A percentile compares a stretch with the other conserved stretches of the same genome.
phyloP scores from a whole-genome alignment of 495 filamentous ascomycete genomes.

The Penicillium paradoxum region DNA sequence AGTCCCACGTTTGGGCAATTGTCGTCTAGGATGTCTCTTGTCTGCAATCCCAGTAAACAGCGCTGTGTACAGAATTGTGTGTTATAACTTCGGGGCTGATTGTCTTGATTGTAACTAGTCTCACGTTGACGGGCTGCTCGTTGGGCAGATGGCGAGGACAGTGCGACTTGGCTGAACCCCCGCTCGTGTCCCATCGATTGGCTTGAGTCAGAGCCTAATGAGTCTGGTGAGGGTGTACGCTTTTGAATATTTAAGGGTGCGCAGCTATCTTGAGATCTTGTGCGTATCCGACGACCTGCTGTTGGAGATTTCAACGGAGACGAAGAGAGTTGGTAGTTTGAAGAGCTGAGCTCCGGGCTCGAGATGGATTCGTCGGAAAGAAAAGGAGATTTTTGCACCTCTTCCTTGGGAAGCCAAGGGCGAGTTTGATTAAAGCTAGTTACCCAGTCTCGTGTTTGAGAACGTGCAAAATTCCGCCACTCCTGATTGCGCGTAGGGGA shows the following conservation, averaged over 20 bases:
- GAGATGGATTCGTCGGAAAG: too few species aligned
- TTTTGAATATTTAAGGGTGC: slow-evolving; percentile 1
- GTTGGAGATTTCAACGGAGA: slow-evolving; percentile 11
- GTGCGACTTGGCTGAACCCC: slow-evolving; percentile 20
- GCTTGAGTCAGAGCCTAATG: too few species aligned
- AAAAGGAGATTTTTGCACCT: too few species aligned
- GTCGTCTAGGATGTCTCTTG: too few species aligned
- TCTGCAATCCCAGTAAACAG: too few species aligned
- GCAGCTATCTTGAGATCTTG: slow-evolving; percentile 20
- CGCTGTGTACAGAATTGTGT: too few species aligned
- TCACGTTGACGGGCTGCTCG: too few species aligned
- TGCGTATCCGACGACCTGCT: slow-evolving; percentile 11
- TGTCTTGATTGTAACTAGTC: too few species aligned
- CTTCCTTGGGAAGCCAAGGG: slow-evolving; percentile 23
- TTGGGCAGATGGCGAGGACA: too few species aligned
- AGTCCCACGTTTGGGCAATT: too few species aligned
- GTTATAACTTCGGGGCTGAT: too few species aligned
- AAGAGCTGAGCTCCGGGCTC: too few species aligned
- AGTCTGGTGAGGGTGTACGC: slow-evolving; percentile 10
- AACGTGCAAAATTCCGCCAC: slow-evolving; percentile 25
- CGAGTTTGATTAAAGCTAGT: slow-evolving; percentile 21
- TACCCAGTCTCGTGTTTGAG: slow-evolving; percentile 16
- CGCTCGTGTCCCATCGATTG: slow-evolving; percentile 23
- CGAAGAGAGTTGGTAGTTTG: slow-evolving; percentile 18
- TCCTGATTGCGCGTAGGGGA: slow-evolving; percentile 21